These are phyloP conservation scores for Plantago ovata DNA, from an alignment of 257 asterid species.

Conservation along the genomic window DNA sequence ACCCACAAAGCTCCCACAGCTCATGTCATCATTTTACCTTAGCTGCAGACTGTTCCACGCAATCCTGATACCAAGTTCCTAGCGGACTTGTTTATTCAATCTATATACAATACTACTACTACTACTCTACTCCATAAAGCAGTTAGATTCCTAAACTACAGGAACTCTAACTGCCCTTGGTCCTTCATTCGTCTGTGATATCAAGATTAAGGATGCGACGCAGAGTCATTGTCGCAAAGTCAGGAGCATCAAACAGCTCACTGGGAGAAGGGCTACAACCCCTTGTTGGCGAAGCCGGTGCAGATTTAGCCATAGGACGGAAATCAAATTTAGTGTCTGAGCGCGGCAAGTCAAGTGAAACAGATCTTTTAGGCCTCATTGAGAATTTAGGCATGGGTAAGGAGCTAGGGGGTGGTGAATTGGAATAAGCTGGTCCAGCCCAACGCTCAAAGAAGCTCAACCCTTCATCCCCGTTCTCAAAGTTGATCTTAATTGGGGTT, in stretches of 20 bases:
- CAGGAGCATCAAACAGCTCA: constrained; percentile 42
- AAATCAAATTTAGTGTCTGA: constrained; percentile 45
- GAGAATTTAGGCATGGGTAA: constrained; percentile 90
- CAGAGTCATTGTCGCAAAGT: constrained; percentile 82
- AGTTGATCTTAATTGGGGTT: constrained; percentile 42
- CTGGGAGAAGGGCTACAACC: constrained; percentile 41
- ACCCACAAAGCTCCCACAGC: constrained; percentile 36
- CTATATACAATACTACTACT: constrained; percentile 42
- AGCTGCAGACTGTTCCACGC: constrained; percentile 19
- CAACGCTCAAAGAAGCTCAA: constrained; percentile 72
- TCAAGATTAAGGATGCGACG: constrained; percentile 98
- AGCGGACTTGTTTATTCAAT: constrained; percentile 43
- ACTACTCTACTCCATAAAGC: constrained; percentile 22
- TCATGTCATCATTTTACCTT: constrained; percentile 29
- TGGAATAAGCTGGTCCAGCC: constrained; percentile 97
- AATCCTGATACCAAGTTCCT: constrained; percentile 16
- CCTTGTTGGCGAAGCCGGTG: constrained; percentile 80
- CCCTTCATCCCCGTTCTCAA: constrained; percentile 28
- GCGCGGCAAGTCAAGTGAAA: constrained; percentile 62
- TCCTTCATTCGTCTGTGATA: constrained; percentile 43
- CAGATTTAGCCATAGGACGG: constrained; percentile 56
- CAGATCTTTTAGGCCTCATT: constrained; percentile 60
- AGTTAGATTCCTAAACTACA: constrained; percentile 38
- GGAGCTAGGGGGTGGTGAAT: constrained; percentile 95
- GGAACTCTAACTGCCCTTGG: constrained; percentile 33